Evolutionary conservation across 768 basidiomycete species (phyloP).

Genomic region (Gloeostereum incarnatum): DNA sequence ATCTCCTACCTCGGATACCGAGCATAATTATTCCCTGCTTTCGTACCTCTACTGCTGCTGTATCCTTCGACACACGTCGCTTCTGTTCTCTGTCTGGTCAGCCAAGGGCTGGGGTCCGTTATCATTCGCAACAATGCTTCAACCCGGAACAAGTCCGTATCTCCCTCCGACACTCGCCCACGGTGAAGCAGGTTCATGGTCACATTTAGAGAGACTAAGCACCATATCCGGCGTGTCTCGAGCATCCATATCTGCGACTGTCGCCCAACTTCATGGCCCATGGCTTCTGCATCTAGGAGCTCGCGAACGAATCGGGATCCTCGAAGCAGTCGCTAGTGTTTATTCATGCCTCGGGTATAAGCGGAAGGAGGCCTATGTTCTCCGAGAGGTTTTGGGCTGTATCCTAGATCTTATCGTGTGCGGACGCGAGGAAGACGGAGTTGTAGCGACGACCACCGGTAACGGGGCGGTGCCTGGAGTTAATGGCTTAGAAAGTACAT

Average conservation of each 20-base stretch:
- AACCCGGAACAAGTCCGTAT: conserved; percentile 48
- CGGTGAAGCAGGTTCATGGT: conserved; percentile 32
- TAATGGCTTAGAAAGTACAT: conserved; percentile 38
- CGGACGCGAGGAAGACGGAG: conserved; percentile 70
- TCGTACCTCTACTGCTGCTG: conserved; percentile 59
- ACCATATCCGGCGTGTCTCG: conserved; percentile 63
- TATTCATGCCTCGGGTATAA: conserved; percentile 77
- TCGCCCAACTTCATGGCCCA: conserved; percentile 78
- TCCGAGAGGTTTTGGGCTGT: conserved; percentile 81
- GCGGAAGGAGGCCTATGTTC: conserved; percentile 81
- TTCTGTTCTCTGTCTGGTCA: conserved; percentile 75
- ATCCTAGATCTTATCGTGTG: conserved; percentile 82
- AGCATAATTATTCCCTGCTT: conserved; percentile 51
- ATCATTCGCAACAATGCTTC: conserved; percentile 68
- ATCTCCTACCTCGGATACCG: conserved; percentile 42
- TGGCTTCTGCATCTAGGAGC: conserved; percentile 78
- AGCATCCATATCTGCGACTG: conserved; percentile 49
- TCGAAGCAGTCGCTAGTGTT: conserved; percentile 64
- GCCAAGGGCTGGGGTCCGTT: conserved; percentile 84
- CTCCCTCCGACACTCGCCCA: conserved; percentile 50
- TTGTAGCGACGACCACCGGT: conserved; percentile 35
- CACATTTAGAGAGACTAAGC: conserved; percentile 56
- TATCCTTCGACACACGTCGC: conserved; percentile 63
- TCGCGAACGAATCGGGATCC: conserved; percentile 61
- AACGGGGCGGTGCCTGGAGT: conserved; percentile 25